Base-by-base conservation (phyloP, 2,329 filamentous ascomycete species). In the Didymella glomerata region DNA sequence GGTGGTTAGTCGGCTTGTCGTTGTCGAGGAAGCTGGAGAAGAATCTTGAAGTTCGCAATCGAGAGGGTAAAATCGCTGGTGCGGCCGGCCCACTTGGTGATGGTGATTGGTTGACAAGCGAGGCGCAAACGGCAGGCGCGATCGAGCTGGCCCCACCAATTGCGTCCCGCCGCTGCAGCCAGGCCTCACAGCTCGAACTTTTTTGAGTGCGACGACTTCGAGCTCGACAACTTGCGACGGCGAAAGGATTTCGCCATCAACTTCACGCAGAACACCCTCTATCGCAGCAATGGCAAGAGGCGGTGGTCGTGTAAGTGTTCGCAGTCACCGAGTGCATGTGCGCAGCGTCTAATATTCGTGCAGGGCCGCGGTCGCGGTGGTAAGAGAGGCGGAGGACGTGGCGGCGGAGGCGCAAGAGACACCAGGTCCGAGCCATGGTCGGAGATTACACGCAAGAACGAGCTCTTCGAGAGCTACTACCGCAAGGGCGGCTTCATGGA, bases 391-490 rank as follows among this genome's bases (percentile, higher is more conserved):
- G 66, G 63, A 50, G 62, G 68, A 54, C 72, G 71, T 50, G 63
- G 63, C 42, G 68, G 71, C 45, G 68, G 70, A 49, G 70, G 69
- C 48, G 67, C 68, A 50, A 57, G 71, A 55, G 69, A 74, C 57
- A 72, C 68, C 46, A 67, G 72, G 41, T 67, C 68, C 14, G 72
- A 75, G 60, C 66, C 74, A 48, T 80, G 84, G 68, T 69, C 70
- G 18, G 84, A 89, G 38, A 83, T 96, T 54, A 79, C 83, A 68
- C 95, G 93, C 81, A 81, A 88, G 69, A 97, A 99, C 79, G 89
- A 91, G 74, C 89, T 89, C 70, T 90, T 96, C 65, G 90, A 98
- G 80, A 83, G 84, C 64, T 98, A 90, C 81, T 99, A 99, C 83
- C 65, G 82, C 85, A 62, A 83, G 93, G 73, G 74, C 28, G 84